Evolutionary conservation across 2,329 filamentous ascomycete species (phyloP).

Genomic region (Bimuria novae-zelandiae): DNA sequence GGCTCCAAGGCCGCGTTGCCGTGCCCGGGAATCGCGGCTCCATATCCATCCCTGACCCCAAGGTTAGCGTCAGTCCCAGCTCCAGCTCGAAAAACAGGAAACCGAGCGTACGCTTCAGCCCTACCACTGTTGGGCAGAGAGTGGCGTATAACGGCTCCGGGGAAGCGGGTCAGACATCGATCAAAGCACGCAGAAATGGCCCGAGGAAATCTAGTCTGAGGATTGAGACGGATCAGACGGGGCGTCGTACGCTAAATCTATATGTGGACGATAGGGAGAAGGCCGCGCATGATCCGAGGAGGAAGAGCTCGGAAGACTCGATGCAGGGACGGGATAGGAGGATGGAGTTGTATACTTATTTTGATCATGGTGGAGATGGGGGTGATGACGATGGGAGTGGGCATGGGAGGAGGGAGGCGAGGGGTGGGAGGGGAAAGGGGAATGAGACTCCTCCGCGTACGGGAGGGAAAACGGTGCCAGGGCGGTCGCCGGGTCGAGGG

Average conservation of each 20-base stretch:
- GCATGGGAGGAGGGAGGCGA: too few species aligned
- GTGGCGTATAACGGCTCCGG: conserved; percentile 14
- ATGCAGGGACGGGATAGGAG: neutral
- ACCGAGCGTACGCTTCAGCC: conserved; percentile 22
- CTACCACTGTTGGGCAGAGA: conserved; percentile 11
- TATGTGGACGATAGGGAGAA: neutral
- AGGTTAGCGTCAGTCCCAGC: too few species aligned
- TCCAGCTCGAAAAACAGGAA: too few species aligned
- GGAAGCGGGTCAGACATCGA: neutral
- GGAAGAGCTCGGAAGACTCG: neutral
- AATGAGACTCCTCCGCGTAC: too few species aligned
- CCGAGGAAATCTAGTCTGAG: neutral
- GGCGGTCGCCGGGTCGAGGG: too few species aligned
- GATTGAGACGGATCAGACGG: neutral
- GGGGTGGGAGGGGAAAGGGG: too few species aligned
- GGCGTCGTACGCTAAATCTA: neutral
- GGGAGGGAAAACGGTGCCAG: too few species aligned
- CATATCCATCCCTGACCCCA: too few species aligned
- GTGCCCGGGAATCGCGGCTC: too few species aligned
- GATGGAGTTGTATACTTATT: neutral
- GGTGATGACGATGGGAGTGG: neutral
- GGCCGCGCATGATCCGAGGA: neutral
- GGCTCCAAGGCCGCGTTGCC: neutral
- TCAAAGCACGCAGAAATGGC: neutral
- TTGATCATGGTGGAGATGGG: neutral